A percentile compares a stretch with the other conserved stretches of the same genome.
Evolutionary conservation across 768 basidiomycete species (phyloP).

Genomic region (Rhizopogon salebrosus): DNA sequence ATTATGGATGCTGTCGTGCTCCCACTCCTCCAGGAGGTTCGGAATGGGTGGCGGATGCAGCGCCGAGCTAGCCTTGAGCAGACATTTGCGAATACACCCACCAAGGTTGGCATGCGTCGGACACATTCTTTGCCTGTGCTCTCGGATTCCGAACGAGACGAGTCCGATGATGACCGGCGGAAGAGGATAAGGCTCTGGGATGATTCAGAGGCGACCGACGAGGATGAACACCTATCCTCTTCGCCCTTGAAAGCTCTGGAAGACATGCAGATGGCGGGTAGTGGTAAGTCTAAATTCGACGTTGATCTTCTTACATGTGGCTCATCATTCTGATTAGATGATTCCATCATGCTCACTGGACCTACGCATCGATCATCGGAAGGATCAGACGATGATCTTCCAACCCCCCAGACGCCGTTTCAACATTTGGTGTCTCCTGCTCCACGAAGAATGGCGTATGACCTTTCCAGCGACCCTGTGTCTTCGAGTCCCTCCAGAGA

Average conservation of each 20-base stretch:
- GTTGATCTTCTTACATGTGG: neutral
- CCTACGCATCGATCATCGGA: slow-evolving; percentile 12
- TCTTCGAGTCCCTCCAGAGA: slow-evolving; percentile 45
- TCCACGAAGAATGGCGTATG: slow-evolving; percentile 36
- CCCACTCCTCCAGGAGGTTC: slow-evolving; percentile 30
- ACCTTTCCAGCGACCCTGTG: slow-evolving; percentile 45
- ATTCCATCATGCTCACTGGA: slow-evolving; percentile 37
- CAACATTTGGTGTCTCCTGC: slow-evolving; percentile 61
- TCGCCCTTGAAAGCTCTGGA: slow-evolving; percentile 18
- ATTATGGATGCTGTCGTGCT: slow-evolving; percentile 51
- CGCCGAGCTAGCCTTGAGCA: slow-evolving; percentile 16
- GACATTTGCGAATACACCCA: slow-evolving; percentile 3
- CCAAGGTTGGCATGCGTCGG: slow-evolving; percentile 18
- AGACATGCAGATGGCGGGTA: slow-evolving; percentile 28
- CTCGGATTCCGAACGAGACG: slow-evolving; percentile 12
- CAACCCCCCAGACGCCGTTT: slow-evolving; percentile 65
- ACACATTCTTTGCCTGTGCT: slow-evolving; percentile 20
- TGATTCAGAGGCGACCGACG: slow-evolving; percentile 4
- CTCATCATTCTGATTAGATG: slow-evolving; percentile 29
- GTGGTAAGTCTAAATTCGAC: slow-evolving; percentile 19
- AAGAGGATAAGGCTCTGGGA: slow-evolving; percentile 24
- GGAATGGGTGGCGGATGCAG: slow-evolving; percentile 13
- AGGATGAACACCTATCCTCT: neutral
- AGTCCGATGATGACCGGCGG: slow-evolving; percentile 2
- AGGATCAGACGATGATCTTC: slow-evolving; percentile 60